Evolutionary conservation across 1,284 basidiomycete genomes (phyloP).

Genomic region (Heliocybe sulcata): DNA sequence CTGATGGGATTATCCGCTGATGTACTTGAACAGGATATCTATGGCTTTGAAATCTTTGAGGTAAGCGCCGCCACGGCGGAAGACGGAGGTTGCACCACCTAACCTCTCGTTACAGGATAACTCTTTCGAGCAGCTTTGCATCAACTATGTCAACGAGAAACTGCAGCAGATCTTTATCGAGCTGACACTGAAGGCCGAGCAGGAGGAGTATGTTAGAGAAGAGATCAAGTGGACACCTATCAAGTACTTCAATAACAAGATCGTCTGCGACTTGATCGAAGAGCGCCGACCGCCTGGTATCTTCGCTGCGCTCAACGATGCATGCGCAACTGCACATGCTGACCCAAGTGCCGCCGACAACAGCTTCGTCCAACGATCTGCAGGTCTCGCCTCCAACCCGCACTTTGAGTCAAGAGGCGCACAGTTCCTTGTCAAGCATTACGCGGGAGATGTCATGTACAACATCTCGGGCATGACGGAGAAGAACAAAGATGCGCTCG

Average conservation of each 20-base stretch:
- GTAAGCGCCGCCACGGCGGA: slow-evolving; percentile 25
- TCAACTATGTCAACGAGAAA: slow-evolving; percentile 99
- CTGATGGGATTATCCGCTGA: slow-evolving; percentile 4
- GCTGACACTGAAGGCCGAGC: slow-evolving; percentile 96
- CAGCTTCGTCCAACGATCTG: slow-evolving; percentile 91
- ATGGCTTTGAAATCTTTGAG: slow-evolving; percentile 97
- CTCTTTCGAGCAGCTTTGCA: slow-evolving; percentile 98
- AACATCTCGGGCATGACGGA: slow-evolving; percentile 98
- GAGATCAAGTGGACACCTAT: slow-evolving; percentile 99
- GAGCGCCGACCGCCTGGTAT: slow-evolving; percentile 94
- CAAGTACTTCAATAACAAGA: slow-evolving; percentile 95
- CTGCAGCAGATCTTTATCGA: slow-evolving; percentile 99
- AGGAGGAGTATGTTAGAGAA: slow-evolving; percentile 98
- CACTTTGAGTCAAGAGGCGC: slow-evolving; percentile 91
- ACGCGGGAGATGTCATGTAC: slow-evolving; percentile 99
- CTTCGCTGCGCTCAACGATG: slow-evolving; percentile 97
- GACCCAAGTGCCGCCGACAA: slow-evolving; percentile 96
- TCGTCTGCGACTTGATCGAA: slow-evolving; percentile 98
- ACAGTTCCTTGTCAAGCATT: slow-evolving; percentile 90
- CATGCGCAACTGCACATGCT: slow-evolving; percentile 96
- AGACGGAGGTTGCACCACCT: neutral
- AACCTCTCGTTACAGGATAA: slow-evolving; percentile 61
- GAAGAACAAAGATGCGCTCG: slow-evolving; percentile 98
- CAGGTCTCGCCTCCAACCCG: slow-evolving; percentile 73
- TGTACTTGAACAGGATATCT: slow-evolving; percentile 68